Evolutionary conservation across 805 yeast species (phyloP), one percentile per base, ranked within the genome.

Genomic region (Pachysolen tannophilus): DNA sequence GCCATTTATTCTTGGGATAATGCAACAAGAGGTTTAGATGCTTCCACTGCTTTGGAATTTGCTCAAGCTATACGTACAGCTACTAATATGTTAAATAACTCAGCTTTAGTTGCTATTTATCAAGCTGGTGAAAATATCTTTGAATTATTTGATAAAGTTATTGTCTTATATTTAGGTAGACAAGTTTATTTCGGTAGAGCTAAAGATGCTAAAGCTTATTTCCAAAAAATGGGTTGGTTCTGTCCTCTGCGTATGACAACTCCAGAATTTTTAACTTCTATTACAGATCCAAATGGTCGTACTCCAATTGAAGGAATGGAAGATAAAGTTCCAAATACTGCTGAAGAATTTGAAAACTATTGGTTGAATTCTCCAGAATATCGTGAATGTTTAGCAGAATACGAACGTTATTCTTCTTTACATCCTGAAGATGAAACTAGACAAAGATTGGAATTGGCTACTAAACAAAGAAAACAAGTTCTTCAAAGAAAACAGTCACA

Each of bases 31-130:
- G 84, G 84, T 53, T 62, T 77, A 44, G 84, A 77, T 57, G 72
- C 83, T 8, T 75, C 83, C n/a, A 76, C 82, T 15, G 83, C 84
- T n/a, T 63, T 78, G 40, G 83, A 78, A 54, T 78, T 74, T 43
- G 69, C 72, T 18, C 69, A 72, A 48, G 71, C 80, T 19, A 61
- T 78, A 42, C 70, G 76, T 57, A 65, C 78, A 2, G 67, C 73
- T 10, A 75, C 82, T 2, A 71, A 74, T 43, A 53, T 76, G 52
- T 56, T 70, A 41, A 65, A 72, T 30, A 60, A 69, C 9, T 65
- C 81, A n/a, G 74, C 80, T n/a, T 54, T 77, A 41, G 76, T 78
- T 37, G 76, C 83, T 25, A 74, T 77, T 42, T 78, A 78, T 48
- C 84, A 77, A 53, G 80, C 82, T 31, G 73, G 80, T 40, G 78